phyloP scores from a whole-genome alignment of 177 flowering plant genomes.

The Vitis hybrid region DNA sequence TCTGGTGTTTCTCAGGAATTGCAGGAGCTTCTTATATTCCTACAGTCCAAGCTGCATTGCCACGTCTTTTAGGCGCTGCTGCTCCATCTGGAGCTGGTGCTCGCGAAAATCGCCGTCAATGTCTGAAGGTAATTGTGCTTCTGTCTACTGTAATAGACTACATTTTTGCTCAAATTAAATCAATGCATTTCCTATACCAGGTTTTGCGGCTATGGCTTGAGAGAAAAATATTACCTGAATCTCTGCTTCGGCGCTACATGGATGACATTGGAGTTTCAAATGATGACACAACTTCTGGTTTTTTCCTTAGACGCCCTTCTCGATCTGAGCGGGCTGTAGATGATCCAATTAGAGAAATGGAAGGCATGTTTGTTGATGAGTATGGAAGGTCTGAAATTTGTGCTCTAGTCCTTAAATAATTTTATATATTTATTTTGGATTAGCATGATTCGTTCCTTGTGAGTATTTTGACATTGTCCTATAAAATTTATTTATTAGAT shows the following conservation, averaged over 20 bases:
- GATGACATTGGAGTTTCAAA: conserved; percentile 85
- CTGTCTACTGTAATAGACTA: neutral
- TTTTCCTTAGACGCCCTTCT: conserved; percentile 76
- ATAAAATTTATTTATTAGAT: no score
- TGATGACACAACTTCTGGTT: conserved; percentile 60
- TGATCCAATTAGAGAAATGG: conserved; percentile 99
- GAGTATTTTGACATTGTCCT: no score
- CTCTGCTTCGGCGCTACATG: conserved; percentile 76
- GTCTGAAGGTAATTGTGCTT: conserved; percentile 64
- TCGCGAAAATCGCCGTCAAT: conserved; percentile 96
- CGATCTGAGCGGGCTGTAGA: conserved; percentile 90
- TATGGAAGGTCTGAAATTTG: conserved; percentile 76
- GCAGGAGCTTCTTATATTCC: conserved; percentile 96
- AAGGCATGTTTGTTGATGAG: conserved; percentile 97
- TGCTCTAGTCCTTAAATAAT: neutral
- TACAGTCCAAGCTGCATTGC: conserved; percentile 84
- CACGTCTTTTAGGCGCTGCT: conserved; percentile 93
- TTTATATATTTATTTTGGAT: neutral
- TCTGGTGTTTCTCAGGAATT: conserved; percentile 51
- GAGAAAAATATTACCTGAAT: conserved; percentile 88
- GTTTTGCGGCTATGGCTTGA: conserved; percentile 95
- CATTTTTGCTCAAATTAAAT: neutral
- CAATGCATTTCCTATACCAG: conserved; percentile 28
- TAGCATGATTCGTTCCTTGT: no score
- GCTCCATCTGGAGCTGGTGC: conserved; percentile 88